phyloP scores from a whole-genome alignment of 2,329 filamentous ascomycete genomes.

The Fusarium torreyae region DNA sequence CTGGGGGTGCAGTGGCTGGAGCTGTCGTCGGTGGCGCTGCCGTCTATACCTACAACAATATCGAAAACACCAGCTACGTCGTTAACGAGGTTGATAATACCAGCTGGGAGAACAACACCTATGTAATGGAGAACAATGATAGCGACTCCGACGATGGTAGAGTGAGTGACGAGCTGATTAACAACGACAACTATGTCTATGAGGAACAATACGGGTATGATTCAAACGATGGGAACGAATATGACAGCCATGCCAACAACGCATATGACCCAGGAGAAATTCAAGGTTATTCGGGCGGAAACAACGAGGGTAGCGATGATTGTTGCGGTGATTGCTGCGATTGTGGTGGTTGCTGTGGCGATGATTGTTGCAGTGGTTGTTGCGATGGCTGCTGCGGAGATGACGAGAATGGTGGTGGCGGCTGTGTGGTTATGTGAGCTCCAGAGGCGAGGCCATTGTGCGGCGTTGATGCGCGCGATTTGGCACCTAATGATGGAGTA shows the following conservation, averaged over 20 bases:
- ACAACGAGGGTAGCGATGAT: neutral
- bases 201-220: constrained; percentile 1
- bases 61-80: constrained; percentile 18
- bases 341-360: neutral
- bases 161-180: neutral
- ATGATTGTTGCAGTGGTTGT: neutral
- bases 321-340: neutral
- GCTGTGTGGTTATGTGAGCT: constrained; percentile 28
- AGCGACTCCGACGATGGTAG: neutral
- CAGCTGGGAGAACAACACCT: constrained; percentile 15
- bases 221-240: neutral
- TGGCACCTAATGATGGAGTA: too few species aligned
- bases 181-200: neutral
- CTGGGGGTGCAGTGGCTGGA: constrained; percentile 7
- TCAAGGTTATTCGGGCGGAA: neutral
- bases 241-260: neutral
- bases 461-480: too few species aligned
- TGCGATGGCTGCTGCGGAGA: constrained; percentile 1
- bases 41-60: constrained; percentile 19
- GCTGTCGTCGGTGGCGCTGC: constrained; percentile 1
- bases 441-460: too few species aligned
- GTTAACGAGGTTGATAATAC: constrained; percentile 10
- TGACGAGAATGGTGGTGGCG: neutral
- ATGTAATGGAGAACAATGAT: neutral
- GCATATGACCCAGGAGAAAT: neutral